These are phyloP conservation scores for Medicago ruthenica DNA, from an alignment of 306 rosid genomes.

Conservation along the genomic window DNA sequence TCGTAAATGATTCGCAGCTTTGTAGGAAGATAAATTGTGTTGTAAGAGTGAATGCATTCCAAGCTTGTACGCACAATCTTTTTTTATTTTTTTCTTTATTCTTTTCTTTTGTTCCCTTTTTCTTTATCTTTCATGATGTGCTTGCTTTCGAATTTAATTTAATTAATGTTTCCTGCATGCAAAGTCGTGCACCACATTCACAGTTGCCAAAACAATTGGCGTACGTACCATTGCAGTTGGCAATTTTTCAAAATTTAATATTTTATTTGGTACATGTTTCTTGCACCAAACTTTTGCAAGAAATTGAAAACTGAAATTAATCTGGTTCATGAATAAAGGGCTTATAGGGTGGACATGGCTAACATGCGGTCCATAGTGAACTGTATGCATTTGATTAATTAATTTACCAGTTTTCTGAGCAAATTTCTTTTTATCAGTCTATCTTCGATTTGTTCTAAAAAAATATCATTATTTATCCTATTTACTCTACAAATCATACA, in stretches of 20 bases:
- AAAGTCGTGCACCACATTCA: conserved; percentile 54
- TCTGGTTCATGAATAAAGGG: no score
- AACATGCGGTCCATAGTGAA: background rate
- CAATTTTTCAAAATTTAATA: background rate
- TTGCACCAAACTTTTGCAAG: background rate
- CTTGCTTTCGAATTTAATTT: conserved; percentile 33
- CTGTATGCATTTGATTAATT: background rate
- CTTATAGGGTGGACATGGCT: background rate
- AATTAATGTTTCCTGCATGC: conserved; percentile 50
- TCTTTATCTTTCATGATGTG: conserved; percentile 16
- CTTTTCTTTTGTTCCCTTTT: conserved; percentile 38
- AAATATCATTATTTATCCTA: no score
- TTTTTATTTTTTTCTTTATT: background rate
- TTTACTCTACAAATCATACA: no score
- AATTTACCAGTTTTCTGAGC: background rate
- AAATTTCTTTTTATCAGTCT: no score
- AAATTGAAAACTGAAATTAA: background rate
- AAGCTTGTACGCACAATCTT: background rate
- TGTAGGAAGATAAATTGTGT: conserved; percentile 20
- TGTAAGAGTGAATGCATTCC: conserved; percentile 36
- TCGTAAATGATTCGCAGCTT: conserved; percentile 52
- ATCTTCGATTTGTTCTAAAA: no score
- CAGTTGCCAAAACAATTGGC: conserved; percentile 9
- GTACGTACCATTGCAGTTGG: background rate
- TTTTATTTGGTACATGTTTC: no score